Base-by-base conservation (phyloP, 139 green algal species). In the Coelastrella sp. region DNA sequence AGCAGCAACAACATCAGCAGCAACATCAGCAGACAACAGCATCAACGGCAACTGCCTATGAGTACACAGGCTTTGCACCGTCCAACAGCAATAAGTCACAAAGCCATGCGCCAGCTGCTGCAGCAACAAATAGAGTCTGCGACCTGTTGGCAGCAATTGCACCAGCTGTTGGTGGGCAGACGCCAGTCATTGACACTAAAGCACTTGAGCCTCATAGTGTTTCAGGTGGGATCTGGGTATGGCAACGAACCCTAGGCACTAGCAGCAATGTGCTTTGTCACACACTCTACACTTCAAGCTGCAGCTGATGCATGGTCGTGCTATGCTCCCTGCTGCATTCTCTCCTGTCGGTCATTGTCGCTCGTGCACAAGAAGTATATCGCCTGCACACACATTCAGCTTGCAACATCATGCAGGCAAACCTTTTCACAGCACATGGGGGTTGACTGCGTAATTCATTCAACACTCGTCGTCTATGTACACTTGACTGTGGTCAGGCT, bases 81-180 rank as follows among this genome's bases (percentile, higher is more conserved):
- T 2, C 73, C 73, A 11, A 15, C 23, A 5, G 35, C 11, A 17
- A 41, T 81, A 7, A 48, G 27, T 40, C 19, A 6, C 17, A 57
- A 13, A 3, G 34, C 48, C 8, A 35, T 81, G 73, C 73, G 73
- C 4, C 32, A 67, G 32, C 9, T 81, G 73, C 50, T 81, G 73
- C 73, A 81, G 48, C 73, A 81, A 50, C 73, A 81, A 25, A 27
- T 81, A 19, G 7, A 45, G 17, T 38, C 30, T 21, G 50, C 73
- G 21, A 5, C 13, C 27, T 40, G 48, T 27, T 81, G 73, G 73
- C 73, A 81, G 48, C 73, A 81, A 50, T 50, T 81, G 73, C 48
- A 66, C 48, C 73, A 81, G 73, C 73, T 81, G 32, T 34, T 81
- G 50, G 32, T 38, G 5, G 73, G 32, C 32, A 27, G 73, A 11